Percentiles rank a stretch among this genome's conserved stretches.
Evolutionary conservation across 495 filamentous ascomycete genomes (phyloP).

Genomic region (Neurospora sp.): DNA sequence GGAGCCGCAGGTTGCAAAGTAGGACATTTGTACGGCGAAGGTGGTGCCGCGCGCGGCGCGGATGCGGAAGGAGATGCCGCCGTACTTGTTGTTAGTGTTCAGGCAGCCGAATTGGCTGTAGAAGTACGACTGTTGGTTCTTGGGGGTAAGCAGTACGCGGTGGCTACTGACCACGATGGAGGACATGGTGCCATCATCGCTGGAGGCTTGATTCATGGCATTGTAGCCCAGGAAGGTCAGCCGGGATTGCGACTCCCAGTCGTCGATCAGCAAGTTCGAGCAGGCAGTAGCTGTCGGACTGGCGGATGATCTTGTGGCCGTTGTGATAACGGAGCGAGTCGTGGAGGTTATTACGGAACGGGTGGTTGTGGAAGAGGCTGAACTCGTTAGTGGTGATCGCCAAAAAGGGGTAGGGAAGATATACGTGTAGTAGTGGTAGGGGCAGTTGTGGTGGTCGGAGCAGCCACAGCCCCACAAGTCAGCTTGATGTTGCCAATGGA

Average conservation of each 20-base stretch:
- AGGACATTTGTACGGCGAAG: constrained; percentile 42
- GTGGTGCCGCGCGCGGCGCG: constrained; percentile 44
- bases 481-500: constrained; percentile 43
- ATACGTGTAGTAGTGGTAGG: constrained; percentile 13
- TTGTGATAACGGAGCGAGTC: constrained; percentile 3
- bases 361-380: constrained; percentile 3
- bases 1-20: constrained; percentile 34
- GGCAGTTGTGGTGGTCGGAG: constrained; percentile 5
- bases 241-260: constrained; percentile 54
- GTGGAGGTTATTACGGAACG: constrained; percentile 8
- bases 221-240: constrained; percentile 58
- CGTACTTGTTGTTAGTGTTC: constrained; percentile 39
- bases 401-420: neutral
- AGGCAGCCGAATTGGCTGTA: constrained; percentile 49
- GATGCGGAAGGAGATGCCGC: constrained; percentile 50
- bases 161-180: constrained; percentile 41
- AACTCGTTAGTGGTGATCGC: neutral
- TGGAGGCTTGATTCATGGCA: constrained; percentile 44
- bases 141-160: constrained; percentile 44
- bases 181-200: constrained; percentile 51
- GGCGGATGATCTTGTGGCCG: constrained; percentile 7
- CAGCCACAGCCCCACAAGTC: constrained; percentile 27
- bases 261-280: constrained; percentile 45
- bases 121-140: constrained; percentile 41
- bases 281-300: constrained; percentile 28